A percentile compares a stretch with the other conserved stretches of the same genome.
phyloP scores from a whole-genome alignment of 805 yeast genomes.

The Lachancea fermentati region DNA sequence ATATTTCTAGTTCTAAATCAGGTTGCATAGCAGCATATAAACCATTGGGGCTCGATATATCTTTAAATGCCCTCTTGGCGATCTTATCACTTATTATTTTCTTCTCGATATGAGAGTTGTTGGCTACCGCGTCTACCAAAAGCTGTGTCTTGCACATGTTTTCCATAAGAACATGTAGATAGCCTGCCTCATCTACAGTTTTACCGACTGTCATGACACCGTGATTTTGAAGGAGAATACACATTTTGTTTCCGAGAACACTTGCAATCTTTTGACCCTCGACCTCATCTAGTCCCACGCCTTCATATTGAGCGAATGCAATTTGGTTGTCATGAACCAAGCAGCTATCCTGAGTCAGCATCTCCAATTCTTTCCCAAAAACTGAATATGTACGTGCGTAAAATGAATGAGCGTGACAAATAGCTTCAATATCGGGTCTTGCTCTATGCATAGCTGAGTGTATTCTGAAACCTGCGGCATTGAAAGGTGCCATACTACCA shows the following conservation, averaged over 20 bases:
- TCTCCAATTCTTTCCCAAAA: conserved; percentile 63
- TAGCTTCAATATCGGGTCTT: conserved; percentile 66
- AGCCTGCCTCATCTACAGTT: conserved; percentile 73
- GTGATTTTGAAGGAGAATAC: conserved; percentile 62
- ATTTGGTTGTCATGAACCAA: conserved; percentile 58
- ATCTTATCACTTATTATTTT: conserved; percentile 49
- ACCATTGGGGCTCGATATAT: conserved; percentile 60
- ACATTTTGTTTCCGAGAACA: conserved; percentile 51
- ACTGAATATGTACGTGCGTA: conserved; percentile 62
- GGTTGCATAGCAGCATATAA: conserved; percentile 71
- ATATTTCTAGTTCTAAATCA: conserved; percentile 49
- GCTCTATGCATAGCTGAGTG: conserved; percentile 64
- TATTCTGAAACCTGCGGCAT: conserved; percentile 66
- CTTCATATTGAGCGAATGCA: conserved; percentile 68
- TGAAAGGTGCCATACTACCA: conserved; percentile 53
- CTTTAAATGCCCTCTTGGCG: conserved; percentile 59
- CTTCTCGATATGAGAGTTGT: conserved; percentile 34
- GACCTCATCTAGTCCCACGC: conserved; percentile 62
- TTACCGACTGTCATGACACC: conserved; percentile 66
- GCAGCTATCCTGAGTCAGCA: conserved; percentile 77
- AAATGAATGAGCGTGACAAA: conserved; percentile 64
- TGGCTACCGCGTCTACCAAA: conserved; percentile 49
- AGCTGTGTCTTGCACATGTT: conserved; percentile 61
- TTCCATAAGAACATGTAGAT: conserved; percentile 58
- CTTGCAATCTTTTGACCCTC: conserved; percentile 60